These are phyloP conservation scores for Lepidium sativum DNA, from an alignment of 345 rosid genomes.

Conservation along the genomic window DNA sequence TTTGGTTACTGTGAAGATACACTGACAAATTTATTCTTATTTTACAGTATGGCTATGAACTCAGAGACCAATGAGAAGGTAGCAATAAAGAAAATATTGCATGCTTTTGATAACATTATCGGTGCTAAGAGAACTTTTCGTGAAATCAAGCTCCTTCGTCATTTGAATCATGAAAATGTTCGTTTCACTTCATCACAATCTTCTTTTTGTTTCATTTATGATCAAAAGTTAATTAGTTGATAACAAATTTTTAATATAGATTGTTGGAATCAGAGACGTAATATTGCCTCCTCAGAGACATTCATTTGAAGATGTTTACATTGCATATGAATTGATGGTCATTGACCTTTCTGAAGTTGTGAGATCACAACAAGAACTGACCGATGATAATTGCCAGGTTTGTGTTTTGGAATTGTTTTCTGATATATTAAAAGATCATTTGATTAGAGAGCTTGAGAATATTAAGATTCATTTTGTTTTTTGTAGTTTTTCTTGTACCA, in stretches of 20 bases:
- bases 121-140: conserved; percentile 94
- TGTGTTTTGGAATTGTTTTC: too few species aligned
- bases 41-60: conserved; percentile 55
- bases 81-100: conserved; percentile 79
- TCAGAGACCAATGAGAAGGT: conserved; percentile 75
- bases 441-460: too few species aligned
- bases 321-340: too few species aligned
- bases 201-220: too few species aligned
- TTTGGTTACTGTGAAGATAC: not conserved
- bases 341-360: too few species aligned
- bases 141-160: conserved; percentile 94
- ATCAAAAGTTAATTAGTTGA: too few species aligned
- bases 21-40: not conserved
- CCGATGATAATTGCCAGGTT: too few species aligned
- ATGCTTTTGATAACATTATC: conserved; percentile 69
- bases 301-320: conserved; percentile 26
- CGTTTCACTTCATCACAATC: conserved; percentile 29
- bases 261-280: not conserved
- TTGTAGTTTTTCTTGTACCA: conserved; percentile 87
- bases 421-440: too few species aligned
- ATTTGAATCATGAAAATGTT: conserved; percentile 93
- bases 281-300: conserved; percentile 70
- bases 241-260: not conserved
- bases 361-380: too few species aligned
- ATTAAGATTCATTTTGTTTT: not conserved